Base-by-base conservation (phyloP, 164 flowering plant species). In the Macadamia integrifolia region DNA sequence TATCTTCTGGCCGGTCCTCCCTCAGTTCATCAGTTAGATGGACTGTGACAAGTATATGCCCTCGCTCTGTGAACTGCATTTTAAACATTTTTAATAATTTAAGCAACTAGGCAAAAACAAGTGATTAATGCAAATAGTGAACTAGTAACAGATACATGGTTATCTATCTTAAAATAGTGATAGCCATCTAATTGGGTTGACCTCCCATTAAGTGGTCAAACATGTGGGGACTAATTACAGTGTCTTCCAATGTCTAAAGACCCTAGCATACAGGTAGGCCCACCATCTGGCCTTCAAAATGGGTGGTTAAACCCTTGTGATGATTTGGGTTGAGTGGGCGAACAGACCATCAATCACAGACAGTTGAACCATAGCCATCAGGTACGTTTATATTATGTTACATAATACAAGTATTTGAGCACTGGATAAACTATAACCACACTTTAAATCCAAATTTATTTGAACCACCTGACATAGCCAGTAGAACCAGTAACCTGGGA, bases 41-140 rank as follows among this genome's bases (percentile, higher is more conserved):
- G 18, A 94, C 96, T 0, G 97, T 76, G 71, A 92, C 86, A 72
- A 90, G 85, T 72, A 94, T 79, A 74, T 94, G 99, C 58, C 97
- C 97, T 60, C 74, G 76, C 30, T 83, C 73, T 1, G 90, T 88
- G 82, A 90, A 90, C 96, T 90, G 83, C 79, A 76, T 66, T 58
- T 46, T 10, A 18, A 55, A 65, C 61, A 70, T 2, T 35, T n/a
- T 35, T 23, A 23, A 23, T 23, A 23, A 23, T 23, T 23, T 56
- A 50, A 69, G 9, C 44, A 18, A 44, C 63, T 53, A 66, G 14
- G 50, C 9, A 40, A 58, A 64, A 64, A 66, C 58, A 40, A 62
- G 43, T 30, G 28, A 53, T 35, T 14, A 44, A 42, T n/a, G 14
- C 15, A 48, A 23, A 14, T 31, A 8, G 10, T 2, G 23, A 64